Evolutionary conservation across 176 grass and related monocot species (phyloP), one percentile per base, ranked within the genome.

Genomic region (sorghum (Sorghum bicolor)): DNA sequence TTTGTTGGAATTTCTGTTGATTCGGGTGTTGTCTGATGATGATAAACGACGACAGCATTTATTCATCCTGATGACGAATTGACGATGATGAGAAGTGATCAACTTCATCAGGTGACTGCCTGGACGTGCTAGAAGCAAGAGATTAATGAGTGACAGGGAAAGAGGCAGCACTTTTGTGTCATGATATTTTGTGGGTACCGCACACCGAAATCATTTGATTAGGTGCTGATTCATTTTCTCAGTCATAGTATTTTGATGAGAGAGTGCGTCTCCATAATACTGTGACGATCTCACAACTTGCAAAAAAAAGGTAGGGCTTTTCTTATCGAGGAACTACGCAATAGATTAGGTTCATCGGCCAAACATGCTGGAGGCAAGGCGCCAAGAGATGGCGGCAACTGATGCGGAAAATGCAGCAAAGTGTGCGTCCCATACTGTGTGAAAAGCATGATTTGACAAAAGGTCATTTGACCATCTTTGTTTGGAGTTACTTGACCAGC

Each of bases 341-440:
- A 8, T 40, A 31, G 2, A 45, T 29, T 67, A 60, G 10, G 15
- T 11, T 19, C 24, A 39, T 76, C 58, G 48, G 38, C 31, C 39
- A 47, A 50, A 70, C 63, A 70, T 80, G 48, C n/a, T 85, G 82
- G 82, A 76, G 8, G 64, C 5, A 33, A 75, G 45, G 44, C 53
- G 7, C 53, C 20, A 57, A 57, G 53, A 6, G 53, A 6, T 2
- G 53, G 53, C 24, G 40, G 24, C 9, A 32, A 64, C 52, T 70
- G 63, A 63, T 71, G 7, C 17, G 6, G 2, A 47, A 9, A 31
- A 73, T 19, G 22, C 50, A 22, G 30, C n/a, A 20, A 44, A 36
- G 50, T 71, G 65, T 30, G 41, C n/a, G n/a, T 64, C 29, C 38
- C 25, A 22, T 52, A 73, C 20, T 38, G 6, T 86, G 24, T 70